Percentiles rank a stretch among this genome's conserved stretches.
Evolutionary conservation across 495 filamentous ascomycete species (phyloP).

Genomic region (Penicillium verhagenii): DNA sequence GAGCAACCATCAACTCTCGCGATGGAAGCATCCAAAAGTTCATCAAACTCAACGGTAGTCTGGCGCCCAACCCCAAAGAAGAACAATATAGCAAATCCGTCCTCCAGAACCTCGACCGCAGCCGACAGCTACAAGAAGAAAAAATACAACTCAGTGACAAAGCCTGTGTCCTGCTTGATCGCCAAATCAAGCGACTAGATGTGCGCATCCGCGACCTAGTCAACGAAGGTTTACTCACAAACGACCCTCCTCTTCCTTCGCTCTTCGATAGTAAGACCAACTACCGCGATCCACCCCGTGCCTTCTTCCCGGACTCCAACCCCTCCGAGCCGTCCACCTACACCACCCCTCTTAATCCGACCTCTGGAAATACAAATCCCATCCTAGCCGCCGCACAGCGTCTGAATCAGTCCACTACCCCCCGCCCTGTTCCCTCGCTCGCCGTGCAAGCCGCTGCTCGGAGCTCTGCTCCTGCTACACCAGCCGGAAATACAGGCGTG

Average conservation of each 20-base stretch:
- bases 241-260: slow-evolving; percentile 76
- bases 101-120: slow-evolving; percentile 65
- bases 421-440: slow-evolving; percentile 24
- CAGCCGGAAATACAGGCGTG: slow-evolving; percentile 55
- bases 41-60: slow-evolving; percentile 80
- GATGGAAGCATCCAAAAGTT: slow-evolving; percentile 87
- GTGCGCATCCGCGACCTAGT: slow-evolving; percentile 79
- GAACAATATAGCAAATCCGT: slow-evolving; percentile 69
- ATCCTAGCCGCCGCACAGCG: slow-evolving; percentile 45
- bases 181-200: slow-evolving; percentile 85
- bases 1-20: slow-evolving; percentile 68
- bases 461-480: slow-evolving; percentile 64
- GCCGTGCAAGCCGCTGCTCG: slow-evolving; percentile 31
- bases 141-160: slow-evolving; percentile 81
- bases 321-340: slow-evolving; percentile 39
- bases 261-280: slow-evolving; percentile 62
- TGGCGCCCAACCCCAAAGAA: slow-evolving; percentile 83
- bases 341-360: slow-evolving; percentile 40
- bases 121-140: slow-evolving; percentile 76
- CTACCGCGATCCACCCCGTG: slow-evolving; percentile 55
- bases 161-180: slow-evolving; percentile 74
- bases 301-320: slow-evolving; percentile 47
- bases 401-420: slow-evolving; percentile 40
- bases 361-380: slow-evolving; percentile 44
- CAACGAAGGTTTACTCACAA: slow-evolving; percentile 73